Conservation (phyloP, 2,329 filamentous ascomycete species). For the Apiospora hydei region DNA sequence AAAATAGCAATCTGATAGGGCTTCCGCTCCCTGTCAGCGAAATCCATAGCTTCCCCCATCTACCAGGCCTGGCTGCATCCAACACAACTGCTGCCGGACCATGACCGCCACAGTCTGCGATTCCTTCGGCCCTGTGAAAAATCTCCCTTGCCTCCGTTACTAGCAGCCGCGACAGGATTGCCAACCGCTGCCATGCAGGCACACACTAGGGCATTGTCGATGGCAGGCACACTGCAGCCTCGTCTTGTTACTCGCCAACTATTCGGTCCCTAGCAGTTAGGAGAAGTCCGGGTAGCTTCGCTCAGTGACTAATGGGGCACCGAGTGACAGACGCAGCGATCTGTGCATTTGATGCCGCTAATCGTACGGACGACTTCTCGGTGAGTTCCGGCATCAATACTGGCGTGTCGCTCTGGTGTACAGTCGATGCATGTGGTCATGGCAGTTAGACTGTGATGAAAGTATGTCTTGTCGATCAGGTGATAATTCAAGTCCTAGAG, state of each 20-base stretch:
- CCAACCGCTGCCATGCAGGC: background rate
- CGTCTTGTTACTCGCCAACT: constrained; percentile 7
- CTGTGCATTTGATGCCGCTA: background rate
- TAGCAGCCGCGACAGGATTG: background rate
- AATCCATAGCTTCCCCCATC: constrained; percentile 5
- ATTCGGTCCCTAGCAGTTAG: background rate
- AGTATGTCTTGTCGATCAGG: constrained; percentile 14
- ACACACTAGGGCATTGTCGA: background rate
- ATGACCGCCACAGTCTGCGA: background rate
- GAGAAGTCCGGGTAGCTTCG: background rate
- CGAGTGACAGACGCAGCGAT: background rate
- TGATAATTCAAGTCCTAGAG: constrained; percentile 14
- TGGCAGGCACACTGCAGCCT: constrained; percentile 1
- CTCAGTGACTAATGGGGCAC: constrained; percentile 6
- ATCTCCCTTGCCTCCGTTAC: constrained; percentile 1
- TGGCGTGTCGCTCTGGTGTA: constrained; percentile 7
- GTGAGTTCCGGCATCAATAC: background rate
- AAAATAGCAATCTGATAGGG: constrained; percentile 17
- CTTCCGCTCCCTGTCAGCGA: constrained; percentile 1
- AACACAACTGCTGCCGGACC: constrained; percentile 4
- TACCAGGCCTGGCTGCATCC: background rate
- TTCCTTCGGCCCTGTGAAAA: background rate
- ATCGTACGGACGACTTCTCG: background rate
- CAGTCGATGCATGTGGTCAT: background rate
- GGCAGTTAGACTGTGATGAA: constrained; percentile 18